Conservation (phyloP, 345 rosid genomes). For the Durio zibethinus region DNA sequence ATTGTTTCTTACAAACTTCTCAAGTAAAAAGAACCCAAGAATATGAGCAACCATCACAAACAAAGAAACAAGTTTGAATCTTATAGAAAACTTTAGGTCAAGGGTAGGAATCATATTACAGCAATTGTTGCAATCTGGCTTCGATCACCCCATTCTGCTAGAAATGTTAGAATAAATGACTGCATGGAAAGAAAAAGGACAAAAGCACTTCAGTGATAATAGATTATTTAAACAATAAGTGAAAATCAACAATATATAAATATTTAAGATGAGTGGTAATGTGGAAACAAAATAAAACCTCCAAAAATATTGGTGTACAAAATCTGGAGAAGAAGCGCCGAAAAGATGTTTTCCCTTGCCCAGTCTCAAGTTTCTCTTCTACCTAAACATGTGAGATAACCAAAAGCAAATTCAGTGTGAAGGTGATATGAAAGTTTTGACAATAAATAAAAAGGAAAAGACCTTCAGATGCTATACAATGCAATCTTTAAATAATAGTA, state of each 20-base stretch:
- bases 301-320: constrained; percentile 95
- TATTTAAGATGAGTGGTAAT: not conserved
- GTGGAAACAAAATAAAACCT: constrained; percentile 40
- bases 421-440: not conserved
- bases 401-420: not conserved
- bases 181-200: constrained; percentile 33
- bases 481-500: not conserved
- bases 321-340: constrained; percentile 92
- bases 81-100: not conserved
- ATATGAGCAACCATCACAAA: not conserved
- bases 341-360: constrained; percentile 73
- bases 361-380: constrained; percentile 93
- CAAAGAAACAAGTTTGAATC: not conserved
- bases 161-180: constrained; percentile 89
- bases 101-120: constrained; percentile 44
- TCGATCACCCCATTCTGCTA: constrained; percentile 99
- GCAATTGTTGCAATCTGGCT: constrained; percentile 99
- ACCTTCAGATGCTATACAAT: not conserved
- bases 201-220: not conserved
- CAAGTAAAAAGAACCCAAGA: not conserved
- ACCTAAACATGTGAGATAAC: constrained; percentile 45
- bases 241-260: not conserved
- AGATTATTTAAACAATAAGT: not conserved
- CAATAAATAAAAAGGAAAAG: not conserved
- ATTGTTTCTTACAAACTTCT: not conserved